Conservation (phyloP, 331 rosid species). For the Stylosanthes scabra region DNA sequence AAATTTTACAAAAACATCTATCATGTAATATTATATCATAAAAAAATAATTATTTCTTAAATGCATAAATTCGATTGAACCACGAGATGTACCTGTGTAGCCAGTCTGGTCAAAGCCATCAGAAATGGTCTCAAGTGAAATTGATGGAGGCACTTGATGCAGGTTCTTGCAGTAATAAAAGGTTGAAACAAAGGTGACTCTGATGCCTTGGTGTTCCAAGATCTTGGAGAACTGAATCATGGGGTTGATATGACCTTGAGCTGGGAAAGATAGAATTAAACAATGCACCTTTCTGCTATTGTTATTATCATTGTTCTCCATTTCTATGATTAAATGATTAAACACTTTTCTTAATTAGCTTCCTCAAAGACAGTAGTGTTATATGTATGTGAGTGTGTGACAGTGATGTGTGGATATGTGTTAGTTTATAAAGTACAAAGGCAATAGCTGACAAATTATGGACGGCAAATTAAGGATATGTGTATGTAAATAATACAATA, state of each 20-base stretch:
- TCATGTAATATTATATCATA: too few species aligned
- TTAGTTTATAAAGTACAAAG: neutral
- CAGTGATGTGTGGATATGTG: neutral
- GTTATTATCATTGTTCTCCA: constrained; percentile 3
- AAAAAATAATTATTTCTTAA: too few species aligned
- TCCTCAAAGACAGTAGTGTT: neutral
- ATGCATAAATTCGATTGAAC: too few species aligned
- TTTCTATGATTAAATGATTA: neutral
- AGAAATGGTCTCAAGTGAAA: constrained; percentile 40
- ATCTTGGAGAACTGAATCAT: constrained; percentile 42
- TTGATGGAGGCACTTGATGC: constrained; percentile 13
- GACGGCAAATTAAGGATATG: too few species aligned
- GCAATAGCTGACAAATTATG: too few species aligned
- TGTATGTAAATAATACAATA: too few species aligned
- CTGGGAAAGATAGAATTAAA: constrained; percentile 32
- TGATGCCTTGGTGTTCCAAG: constrained; percentile 18
- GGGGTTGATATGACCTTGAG: constrained; percentile 41
- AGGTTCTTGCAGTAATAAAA: constrained; percentile 13
- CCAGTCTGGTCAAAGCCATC: constrained; percentile 34
- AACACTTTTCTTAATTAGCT: too few species aligned
- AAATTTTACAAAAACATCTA: too few species aligned
- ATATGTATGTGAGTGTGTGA: neutral
- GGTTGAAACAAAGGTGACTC: constrained; percentile 19
- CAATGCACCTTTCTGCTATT: neutral
- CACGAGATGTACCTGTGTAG: neutral